These are phyloP conservation scores for Paragyromitra xinjiangensis DNA, from an alignment of 495 filamentous ascomycete species.

Conservation along the genomic window DNA sequence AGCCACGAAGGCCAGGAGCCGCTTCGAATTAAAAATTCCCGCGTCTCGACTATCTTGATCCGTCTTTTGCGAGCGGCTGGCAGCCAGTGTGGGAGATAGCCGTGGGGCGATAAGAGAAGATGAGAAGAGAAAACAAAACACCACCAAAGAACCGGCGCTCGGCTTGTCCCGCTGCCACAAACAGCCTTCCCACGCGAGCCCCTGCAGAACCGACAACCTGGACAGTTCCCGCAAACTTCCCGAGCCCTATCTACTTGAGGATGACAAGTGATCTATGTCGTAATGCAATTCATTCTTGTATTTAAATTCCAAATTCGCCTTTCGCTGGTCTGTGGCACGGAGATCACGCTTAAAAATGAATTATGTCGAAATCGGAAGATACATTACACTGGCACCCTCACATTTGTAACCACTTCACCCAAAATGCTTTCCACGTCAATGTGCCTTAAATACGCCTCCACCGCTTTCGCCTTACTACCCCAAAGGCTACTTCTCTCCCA, in stretches of 20 bases:
- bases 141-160: constrained; percentile 41
- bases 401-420: constrained; percentile 77
- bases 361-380: constrained; percentile 25
- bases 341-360: constrained; percentile 11
- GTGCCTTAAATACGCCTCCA: constrained; percentile 71
- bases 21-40: constrained; percentile 49
- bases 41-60: constrained; percentile 52
- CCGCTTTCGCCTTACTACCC: constrained; percentile 78
- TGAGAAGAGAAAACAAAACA: constrained; percentile 43
- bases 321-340: constrained; percentile 13
- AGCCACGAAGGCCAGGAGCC: constrained; percentile 43
- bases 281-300: constrained; percentile 39
- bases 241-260: constrained; percentile 35
- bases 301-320: constrained; percentile 38
- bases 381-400: constrained; percentile 74
- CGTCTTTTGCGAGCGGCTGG: constrained; percentile 28
- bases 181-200: constrained; percentile 54
- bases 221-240: constrained; percentile 27
- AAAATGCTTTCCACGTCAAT: constrained; percentile 79
- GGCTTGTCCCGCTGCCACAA: constrained; percentile 54
- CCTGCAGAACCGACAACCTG: constrained; percentile 53
- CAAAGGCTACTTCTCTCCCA: constrained; percentile 90
- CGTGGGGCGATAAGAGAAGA: constrained; percentile 45
- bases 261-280: constrained; percentile 38
- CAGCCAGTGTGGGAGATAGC: constrained; percentile 40